Evolutionary conservation across 306 rosid species (phyloP), one percentile per base, ranked within the genome.

Genomic region (Leucaena leucocephala): DNA sequence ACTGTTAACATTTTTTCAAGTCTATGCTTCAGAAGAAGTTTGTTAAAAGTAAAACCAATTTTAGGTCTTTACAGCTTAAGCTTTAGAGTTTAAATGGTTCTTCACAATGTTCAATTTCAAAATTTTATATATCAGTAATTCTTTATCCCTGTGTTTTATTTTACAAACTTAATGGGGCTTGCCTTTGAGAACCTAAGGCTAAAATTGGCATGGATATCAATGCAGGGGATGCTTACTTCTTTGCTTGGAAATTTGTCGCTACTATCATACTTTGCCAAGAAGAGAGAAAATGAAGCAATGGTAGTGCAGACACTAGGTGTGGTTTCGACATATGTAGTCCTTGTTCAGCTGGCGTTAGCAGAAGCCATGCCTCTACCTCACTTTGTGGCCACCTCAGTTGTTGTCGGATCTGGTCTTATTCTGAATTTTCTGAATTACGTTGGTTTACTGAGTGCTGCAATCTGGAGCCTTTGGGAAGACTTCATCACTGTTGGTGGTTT

Each of bases 401-500:
- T 90, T 44, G 95, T 90, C 17, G 83, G 72, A 72, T 76, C 92
- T 7, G 98, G 98, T 35, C 95, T 93, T 86, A 19, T 88, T 80
- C 72, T 93, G 69, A 93, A 93, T 88, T 93, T 93, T 81, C 50
- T 78, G 85, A 88, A 90, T 82, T 93, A 86, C 93, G 87, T 88
- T 69, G 87, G 82, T 68, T 43, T 87, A 76, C 93, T 93, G 34
- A 82, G 87, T 87, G 80, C 83, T 79, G 87, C 81, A 82, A 62
- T 93, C 77, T 93, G 93, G 94, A 69, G 68, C 68, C 67, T 86
- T 54, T 93, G 98, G 98, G 95, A 93, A 85, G 98, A 93, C 71
- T 88, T 93, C 82, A 91, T 93, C 72, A 91, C 97, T 19, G 59
- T 93, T 85, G 98, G 95, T n/a, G 95, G 97, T 58, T 87, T 93